A percentile compares a stretch with the other conserved stretches of the same genome.
Conservation (phyloP, 2,329 filamentous ascomycete species). For the Helotiales sp. region DNA sequence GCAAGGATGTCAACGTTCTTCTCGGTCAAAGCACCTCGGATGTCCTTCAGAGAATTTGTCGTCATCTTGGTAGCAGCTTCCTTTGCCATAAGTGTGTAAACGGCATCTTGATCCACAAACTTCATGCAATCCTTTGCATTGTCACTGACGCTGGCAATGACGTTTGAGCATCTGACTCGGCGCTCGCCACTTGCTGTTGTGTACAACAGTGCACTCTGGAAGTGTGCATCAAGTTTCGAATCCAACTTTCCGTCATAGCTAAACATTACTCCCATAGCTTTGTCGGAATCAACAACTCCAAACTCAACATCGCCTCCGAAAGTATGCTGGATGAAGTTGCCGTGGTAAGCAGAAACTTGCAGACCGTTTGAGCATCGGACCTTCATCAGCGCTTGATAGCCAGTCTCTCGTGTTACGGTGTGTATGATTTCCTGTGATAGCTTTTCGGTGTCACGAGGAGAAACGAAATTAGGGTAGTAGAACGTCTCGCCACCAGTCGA, state of each 20-base stretch:
- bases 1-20: conserved; percentile 92
- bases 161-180: conserved; percentile 88
- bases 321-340: conserved; percentile 94
- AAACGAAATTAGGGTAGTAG: conserved; percentile 96
- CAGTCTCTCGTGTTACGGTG: conserved; percentile 85
- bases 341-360: conserved; percentile 91
- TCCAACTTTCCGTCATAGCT: conserved; percentile 98
- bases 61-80: conserved; percentile 88
- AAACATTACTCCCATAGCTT: conserved; percentile 89
- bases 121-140: conserved; percentile 84
- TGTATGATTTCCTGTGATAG: conserved; percentile 85
- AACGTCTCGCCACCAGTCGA: conserved; percentile 94
- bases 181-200: conserved; percentile 89
- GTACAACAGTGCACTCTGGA: conserved; percentile 93
- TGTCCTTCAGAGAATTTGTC: conserved; percentile 78
- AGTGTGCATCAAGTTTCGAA: conserved; percentile 93
- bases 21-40: conserved; percentile 81
- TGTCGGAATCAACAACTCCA: conserved; percentile 89
- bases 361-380: conserved; percentile 96
- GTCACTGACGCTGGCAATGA: conserved; percentile 91
- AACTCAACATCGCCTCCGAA: conserved; percentile 95
- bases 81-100: conserved; percentile 87
- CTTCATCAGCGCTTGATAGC: conserved; percentile 97
- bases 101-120: conserved; percentile 94
- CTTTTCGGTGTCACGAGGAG: conserved; percentile 82